Percentiles rank a stretch among this genome's conserved stretches.
Conservation (phyloP, 2,329 filamentous ascomycete genomes). For the Colletotrichum eleusines region DNA sequence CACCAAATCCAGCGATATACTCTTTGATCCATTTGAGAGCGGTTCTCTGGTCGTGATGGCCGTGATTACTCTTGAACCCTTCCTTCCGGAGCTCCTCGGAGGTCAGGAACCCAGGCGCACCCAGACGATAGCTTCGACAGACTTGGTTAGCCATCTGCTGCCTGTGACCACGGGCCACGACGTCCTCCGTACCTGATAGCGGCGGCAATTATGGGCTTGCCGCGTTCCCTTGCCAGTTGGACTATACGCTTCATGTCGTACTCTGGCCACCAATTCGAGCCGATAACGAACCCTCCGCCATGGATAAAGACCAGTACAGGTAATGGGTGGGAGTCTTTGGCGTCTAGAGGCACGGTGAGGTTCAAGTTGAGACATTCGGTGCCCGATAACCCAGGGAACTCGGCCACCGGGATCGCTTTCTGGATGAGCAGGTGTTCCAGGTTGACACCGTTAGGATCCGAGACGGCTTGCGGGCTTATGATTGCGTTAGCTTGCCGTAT, state of each 20-base stretch:
- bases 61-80: slow-evolving; percentile 59
- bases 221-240: slow-evolving; percentile 56
- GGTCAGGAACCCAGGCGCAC: slow-evolving; percentile 59
- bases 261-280: slow-evolving; percentile 65
- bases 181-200: slow-evolving; percentile 54
- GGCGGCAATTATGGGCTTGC: slow-evolving; percentile 60
- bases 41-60: slow-evolving; percentile 54
- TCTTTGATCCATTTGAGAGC: slow-evolving; percentile 51
- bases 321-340: slow-evolving; percentile 48
- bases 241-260: slow-evolving; percentile 61
- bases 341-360: slow-evolving; percentile 57
- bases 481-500: background rate
- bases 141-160: background rate
- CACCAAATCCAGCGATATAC: slow-evolving; percentile 51
- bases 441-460: slow-evolving; percentile 55
- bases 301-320: slow-evolving; percentile 67
- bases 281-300: slow-evolving; percentile 63
- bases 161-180: too few relatives aligned
- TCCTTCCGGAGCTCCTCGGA: slow-evolving; percentile 60
- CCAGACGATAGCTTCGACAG: slow-evolving; percentile 58
- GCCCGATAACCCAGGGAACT: slow-evolving; percentile 57
- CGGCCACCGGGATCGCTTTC: slow-evolving; percentile 54
- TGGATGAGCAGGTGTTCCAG: slow-evolving; percentile 63
- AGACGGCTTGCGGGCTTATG: slow-evolving; percentile 53
- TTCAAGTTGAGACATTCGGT: slow-evolving; percentile 65